Base-by-base conservation (phyloP, 2,329 filamentous ascomycete species). In the Pyrenophora graminea region DNA sequence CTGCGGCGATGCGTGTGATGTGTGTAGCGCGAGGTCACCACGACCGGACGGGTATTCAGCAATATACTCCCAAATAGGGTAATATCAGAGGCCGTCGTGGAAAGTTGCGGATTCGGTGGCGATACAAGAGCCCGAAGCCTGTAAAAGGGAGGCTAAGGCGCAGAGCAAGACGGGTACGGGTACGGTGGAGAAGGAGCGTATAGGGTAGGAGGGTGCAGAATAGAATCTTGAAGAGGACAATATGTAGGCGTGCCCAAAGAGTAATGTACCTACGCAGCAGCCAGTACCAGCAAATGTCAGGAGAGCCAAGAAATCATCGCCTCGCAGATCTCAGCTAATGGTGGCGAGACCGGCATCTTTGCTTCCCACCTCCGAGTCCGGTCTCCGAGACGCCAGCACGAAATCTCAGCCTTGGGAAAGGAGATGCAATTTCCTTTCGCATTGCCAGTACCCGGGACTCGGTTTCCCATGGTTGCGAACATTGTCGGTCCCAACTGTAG, bases 331-430 rank as follows among this genome's bases (percentile, higher is more conserved):
- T 58, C 51, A 55, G 51, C 52, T 56, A 53, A 55, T 51, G 49
- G 58, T 59, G 58, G 58, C 58, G 58, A 61, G 59, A 62, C 50
- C 48, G 49, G 46, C 58, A 49, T 40, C 42, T 46, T 48, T 15
- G 45, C 39, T 5, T 51, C 51, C 52, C 51, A 34, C 49, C 45
- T 55, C 27, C 27, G 27, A 30, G 27, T 30, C 27, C 23, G 7
- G 27, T 30, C 27, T 30, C 58, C 48, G 58, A 59, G n/a, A 48
- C 42, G 30, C 41, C 27, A 38, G 46, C 8, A 46, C 42, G 33
- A 54, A 49, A 49, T 38, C 33, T 37, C 36, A 49, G 30, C 25
- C 19, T 36, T 45, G 18, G 45, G 27, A 51, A 42, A 55, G 51
- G 48, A 48, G 45, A 48, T 30, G 54, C 45, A 58, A 55, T 59